A percentile compares a stretch with the other conserved stretches of the same genome.
These are phyloP conservation scores for Dictyostelium firmibasis DNA, from an alignment of 78 protist species.

Conservation along the genomic window DNA sequence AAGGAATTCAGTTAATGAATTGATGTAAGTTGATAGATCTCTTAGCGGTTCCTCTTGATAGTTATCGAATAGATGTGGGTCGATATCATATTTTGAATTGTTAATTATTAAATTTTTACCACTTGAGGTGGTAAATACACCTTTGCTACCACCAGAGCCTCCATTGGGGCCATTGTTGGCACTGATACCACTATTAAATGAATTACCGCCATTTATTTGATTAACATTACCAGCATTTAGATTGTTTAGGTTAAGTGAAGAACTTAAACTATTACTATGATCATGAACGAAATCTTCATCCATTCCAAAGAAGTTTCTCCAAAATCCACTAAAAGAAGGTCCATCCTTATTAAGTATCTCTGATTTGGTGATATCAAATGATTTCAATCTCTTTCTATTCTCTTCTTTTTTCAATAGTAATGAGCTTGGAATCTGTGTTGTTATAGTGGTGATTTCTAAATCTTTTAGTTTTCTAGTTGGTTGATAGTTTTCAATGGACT, in stretches of 20 bases:
- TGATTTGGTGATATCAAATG: slow-evolving; percentile 37
- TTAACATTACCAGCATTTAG: too few species aligned
- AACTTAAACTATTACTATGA: not conserved
- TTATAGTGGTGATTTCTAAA: slow-evolving; percentile 20
- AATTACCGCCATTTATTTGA: too few species aligned
- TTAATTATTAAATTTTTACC: not conserved
- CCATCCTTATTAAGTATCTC: slow-evolving; percentile 19
- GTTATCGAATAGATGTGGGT: not conserved
- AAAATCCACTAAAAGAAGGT: slow-evolving; percentile 28
- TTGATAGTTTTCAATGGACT: not conserved
- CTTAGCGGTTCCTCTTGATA: slow-evolving; percentile 65
- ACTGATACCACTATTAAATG: not conserved
- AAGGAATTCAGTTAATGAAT: not conserved
- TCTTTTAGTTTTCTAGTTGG: slow-evolving; percentile 20
- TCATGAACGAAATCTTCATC: slow-evolving; percentile 3
- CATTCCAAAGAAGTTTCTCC: slow-evolving; percentile 20
- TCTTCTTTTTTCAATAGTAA: slow-evolving; percentile 11
- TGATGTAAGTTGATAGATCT: slow-evolving; percentile 2
- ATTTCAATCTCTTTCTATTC: slow-evolving; percentile 20
- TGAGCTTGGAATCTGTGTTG: not conserved
- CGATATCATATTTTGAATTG: not conserved
- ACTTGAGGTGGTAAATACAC: not conserved
- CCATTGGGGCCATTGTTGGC: not conserved
- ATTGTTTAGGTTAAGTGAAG: not conserved
- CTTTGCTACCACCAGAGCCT: not conserved